Conservation (phyloP, 2,329 filamentous ascomycete species). For the Aspergillus ustus region DNA sequence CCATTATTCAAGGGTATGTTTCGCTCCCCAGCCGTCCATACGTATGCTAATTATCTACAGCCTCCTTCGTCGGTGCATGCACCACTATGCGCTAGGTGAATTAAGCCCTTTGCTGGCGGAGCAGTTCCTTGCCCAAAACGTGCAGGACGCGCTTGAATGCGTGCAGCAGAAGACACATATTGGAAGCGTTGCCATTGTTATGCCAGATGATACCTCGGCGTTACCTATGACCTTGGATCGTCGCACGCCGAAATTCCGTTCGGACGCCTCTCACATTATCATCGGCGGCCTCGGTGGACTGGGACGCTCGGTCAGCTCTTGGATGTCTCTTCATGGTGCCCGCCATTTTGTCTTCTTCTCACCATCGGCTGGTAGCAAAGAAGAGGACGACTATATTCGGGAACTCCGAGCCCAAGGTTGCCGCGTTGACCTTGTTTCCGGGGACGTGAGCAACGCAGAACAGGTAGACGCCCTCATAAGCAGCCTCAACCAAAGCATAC, state of each 20-base stretch:
- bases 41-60: background rate
- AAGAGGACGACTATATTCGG: slow-evolving; percentile 3
- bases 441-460: slow-evolving; percentile 11
- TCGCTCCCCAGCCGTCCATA: background rate
- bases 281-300: slow-evolving; percentile 26
- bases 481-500: background rate
- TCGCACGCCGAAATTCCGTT: slow-evolving; percentile 28
- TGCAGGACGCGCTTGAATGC: slow-evolving; percentile 30
- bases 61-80: slow-evolving; percentile 5
- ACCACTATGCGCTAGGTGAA: slow-evolving; percentile 9
- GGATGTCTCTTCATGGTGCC: slow-evolving; percentile 26
- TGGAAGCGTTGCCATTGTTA: slow-evolving; percentile 45
- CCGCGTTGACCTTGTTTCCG: slow-evolving; percentile 7
- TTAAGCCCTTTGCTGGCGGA: background rate
- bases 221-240: background rate
- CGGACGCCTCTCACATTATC: slow-evolving; percentile 23
- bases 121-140: slow-evolving; percentile 1
- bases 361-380: slow-evolving; percentile 5
- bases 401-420: slow-evolving; percentile 16
- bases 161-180: slow-evolving; percentile 42
- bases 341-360: slow-evolving; percentile 22
- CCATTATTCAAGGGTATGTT: slow-evolving; percentile 4
- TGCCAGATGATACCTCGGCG: slow-evolving; percentile 17
- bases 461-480: slow-evolving; percentile 18
- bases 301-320: slow-evolving; percentile 19